Percentiles rank a stretch among this genome's conserved stretches.
These are phyloP conservation scores for Candida boleticola DNA, from an alignment of 805 yeast genomes.

Conservation along the genomic window DNA sequence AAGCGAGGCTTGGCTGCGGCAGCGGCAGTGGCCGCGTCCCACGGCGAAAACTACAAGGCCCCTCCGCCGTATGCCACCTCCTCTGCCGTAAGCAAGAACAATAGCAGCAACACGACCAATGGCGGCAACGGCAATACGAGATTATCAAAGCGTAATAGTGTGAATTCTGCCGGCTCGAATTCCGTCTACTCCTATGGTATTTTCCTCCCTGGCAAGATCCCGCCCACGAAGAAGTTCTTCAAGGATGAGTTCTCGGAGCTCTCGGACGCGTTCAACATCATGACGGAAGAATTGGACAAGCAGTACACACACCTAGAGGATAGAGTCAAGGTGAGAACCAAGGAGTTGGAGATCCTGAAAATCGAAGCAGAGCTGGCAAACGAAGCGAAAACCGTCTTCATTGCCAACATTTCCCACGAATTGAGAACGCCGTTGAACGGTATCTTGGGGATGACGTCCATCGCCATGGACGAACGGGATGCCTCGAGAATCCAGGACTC, in stretches of 20 bases:
- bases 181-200: constrained; percentile 32
- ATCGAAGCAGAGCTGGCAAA: constrained; percentile 91
- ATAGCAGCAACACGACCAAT: background rate
- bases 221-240: constrained; percentile 45
- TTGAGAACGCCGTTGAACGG: constrained; percentile 95
- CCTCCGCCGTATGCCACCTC: constrained; percentile 7
- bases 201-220: constrained; percentile 36
- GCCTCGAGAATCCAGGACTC: constrained; percentile 66
- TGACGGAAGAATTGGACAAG: constrained; percentile 83
- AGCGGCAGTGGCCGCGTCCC: constrained; percentile 1
- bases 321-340: constrained; percentile 81
- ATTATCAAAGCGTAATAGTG: constrained; percentile 17
- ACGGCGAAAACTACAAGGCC: background rate
- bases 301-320: constrained; percentile 87
- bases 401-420: constrained; percentile 92
- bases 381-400: constrained; percentile 92
- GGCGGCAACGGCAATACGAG: background rate
- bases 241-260: constrained; percentile 86
- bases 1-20: constrained; percentile 13
- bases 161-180: constrained; percentile 28
- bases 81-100: background rate
- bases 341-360: constrained; percentile 84
- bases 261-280: constrained; percentile 83
- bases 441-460: constrained; percentile 91
- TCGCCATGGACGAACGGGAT: constrained; percentile 86